Percentiles rank a stretch among this genome's conserved stretches.
Conservation (phyloP, 805 yeast species). For the Metschnikowia cerradonensis region DNA sequence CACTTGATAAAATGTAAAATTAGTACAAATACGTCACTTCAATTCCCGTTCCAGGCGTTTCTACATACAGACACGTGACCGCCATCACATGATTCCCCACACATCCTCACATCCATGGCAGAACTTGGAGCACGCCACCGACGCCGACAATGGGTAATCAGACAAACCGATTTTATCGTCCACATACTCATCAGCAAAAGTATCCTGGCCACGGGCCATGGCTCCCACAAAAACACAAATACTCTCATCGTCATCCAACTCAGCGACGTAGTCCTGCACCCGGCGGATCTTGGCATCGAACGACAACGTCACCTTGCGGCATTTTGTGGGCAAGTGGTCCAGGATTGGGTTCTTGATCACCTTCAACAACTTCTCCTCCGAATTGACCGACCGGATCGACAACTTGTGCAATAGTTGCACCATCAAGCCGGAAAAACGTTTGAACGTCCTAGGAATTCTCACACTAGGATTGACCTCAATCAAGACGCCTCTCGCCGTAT, state of each 20-base stretch:
- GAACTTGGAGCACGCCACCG: constrained; percentile 96
- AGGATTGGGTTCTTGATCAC: constrained; percentile 97
- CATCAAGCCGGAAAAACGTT: constrained; percentile 96
- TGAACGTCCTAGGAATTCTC: constrained; percentile 96
- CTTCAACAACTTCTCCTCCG: constrained; percentile 88
- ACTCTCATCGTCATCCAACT: constrained; percentile 83
- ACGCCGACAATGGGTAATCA: constrained; percentile 92
- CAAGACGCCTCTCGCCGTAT: constrained; percentile 90
- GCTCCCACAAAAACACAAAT: constrained; percentile 98
- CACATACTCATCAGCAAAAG: constrained; percentile 93
- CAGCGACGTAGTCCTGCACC: constrained; percentile 81
- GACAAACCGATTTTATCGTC: constrained; percentile 96
- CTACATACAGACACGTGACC: not conserved
- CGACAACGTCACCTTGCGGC: constrained; percentile 88
- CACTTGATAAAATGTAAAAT: no score
- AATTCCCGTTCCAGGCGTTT: not conserved
- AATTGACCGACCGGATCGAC: constrained; percentile 89
- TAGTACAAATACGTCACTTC: no score
- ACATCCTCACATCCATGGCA: constrained; percentile 99
- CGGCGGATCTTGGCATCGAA: constrained; percentile 86
- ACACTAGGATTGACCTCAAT: constrained; percentile 95
- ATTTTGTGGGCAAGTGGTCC: constrained; percentile 93
- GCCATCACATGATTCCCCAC: constrained; percentile 62
- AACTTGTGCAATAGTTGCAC: constrained; percentile 91
- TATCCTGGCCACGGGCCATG: constrained; percentile 98